Conservation (phyloP, 352 stramenopile species). For the Blastocystis sp. region DNA sequence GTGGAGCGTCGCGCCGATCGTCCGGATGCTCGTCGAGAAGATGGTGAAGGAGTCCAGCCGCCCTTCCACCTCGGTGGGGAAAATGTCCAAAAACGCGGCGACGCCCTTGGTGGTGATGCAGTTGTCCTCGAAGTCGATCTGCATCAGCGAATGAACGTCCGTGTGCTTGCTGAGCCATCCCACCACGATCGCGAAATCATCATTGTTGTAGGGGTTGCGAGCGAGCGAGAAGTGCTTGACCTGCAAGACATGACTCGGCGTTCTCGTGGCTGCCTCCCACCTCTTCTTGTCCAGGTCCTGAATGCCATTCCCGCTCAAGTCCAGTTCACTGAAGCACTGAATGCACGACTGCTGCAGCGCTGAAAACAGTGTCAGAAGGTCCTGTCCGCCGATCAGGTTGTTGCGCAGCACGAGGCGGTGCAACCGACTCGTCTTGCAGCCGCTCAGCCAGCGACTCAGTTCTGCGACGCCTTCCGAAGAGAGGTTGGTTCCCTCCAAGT, state of each 20-base stretch:
- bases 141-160: neutral
- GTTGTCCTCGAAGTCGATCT: conserved; percentile 1
- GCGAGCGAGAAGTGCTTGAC: neutral
- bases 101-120: conserved; percentile 3
- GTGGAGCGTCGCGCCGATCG: neutral
- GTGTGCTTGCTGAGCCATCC: neutral
- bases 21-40: neutral
- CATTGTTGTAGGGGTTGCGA: conserved; percentile 13
- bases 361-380: neutral
- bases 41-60: neutral
- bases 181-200: conserved; percentile 5
- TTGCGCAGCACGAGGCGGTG: conserved; percentile 1
- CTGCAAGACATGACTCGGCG: neutral
- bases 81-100: neutral
- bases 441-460: neutral
- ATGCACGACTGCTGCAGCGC: conserved; percentile 14
- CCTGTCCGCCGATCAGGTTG: neutral
- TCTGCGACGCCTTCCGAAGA: neutral
- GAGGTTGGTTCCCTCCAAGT: conserved; percentile 8
- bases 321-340: neutral
- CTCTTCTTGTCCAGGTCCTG: neutral
- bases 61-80: neutral
- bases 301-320: conserved; percentile 30
- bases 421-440: neutral
- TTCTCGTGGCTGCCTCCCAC: neutral